Percentiles rank a stretch among this genome's conserved stretches.
These are phyloP conservation scores for Macroventuria anomochaeta DNA, from an alignment of 2,329 filamentous ascomycete species.

Conservation along the genomic window DNA sequence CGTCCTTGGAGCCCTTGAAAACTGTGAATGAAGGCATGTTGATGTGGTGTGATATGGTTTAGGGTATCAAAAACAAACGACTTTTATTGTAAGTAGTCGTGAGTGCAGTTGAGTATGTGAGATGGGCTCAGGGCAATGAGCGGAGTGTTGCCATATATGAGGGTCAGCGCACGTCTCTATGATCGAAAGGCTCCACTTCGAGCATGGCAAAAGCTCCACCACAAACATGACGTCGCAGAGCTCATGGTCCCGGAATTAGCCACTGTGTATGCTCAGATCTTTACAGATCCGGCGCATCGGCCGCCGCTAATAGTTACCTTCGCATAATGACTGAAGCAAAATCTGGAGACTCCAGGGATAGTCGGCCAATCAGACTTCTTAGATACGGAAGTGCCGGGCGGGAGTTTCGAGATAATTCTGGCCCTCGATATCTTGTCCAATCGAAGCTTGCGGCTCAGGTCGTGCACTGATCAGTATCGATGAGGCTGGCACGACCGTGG, in stretches of 20 bases:
- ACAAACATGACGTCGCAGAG: constrained; percentile 30
- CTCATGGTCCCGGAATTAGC: constrained; percentile 20
- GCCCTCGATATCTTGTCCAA: not conserved
- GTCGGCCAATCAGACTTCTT: constrained; percentile 11
- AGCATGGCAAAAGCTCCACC: constrained; percentile 10
- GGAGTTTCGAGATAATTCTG: constrained; percentile 10
- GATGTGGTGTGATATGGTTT: constrained; percentile 13
- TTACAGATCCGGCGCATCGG: constrained; percentile 16
- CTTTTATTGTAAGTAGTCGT: constrained; percentile 4
- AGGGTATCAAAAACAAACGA: not conserved
- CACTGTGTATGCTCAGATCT: constrained; percentile 15
- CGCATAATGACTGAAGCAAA: too few species aligned
- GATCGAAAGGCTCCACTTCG: constrained; percentile 21
- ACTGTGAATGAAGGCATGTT: constrained; percentile 62
- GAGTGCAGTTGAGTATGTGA: constrained; percentile 1
- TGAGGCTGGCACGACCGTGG: not conserved
- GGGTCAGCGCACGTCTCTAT: constrained; percentile 1
- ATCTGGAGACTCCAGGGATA: constrained; percentile 6
- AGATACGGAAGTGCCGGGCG: not conserved
- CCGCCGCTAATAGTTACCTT: constrained; percentile 22
- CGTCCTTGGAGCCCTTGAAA: constrained; percentile 67
- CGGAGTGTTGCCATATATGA: constrained; percentile 21
- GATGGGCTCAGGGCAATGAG: not conserved
- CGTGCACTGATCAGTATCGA: not conserved
- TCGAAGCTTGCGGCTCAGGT: not conserved